Conservation (phyloP, 2,329 filamentous ascomycete genomes). For the Esteya vermicola region DNA sequence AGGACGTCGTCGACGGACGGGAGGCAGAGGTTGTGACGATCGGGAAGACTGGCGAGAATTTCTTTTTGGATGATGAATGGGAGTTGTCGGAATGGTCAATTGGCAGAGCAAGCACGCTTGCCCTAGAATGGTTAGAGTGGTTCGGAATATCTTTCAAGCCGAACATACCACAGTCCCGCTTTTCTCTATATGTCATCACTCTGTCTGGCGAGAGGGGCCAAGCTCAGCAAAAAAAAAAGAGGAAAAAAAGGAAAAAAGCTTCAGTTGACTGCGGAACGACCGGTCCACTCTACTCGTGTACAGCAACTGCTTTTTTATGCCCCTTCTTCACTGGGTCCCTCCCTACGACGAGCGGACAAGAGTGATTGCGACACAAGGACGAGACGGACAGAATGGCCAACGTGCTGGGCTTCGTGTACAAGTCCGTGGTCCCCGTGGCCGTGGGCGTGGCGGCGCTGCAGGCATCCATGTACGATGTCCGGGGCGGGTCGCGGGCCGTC, state of each 20-base stretch:
- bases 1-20: background rate
- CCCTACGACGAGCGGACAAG: too few relatives aligned
- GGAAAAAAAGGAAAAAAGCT: constrained; percentile 1
- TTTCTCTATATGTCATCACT: constrained; percentile 1
- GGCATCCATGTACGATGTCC: constrained; percentile 90
- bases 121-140: background rate
- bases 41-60: constrained; percentile 11
- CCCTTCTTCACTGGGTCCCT: too few relatives aligned
- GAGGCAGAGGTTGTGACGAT: background rate
- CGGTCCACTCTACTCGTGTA: background rate
- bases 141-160: constrained; percentile 7
- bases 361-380: background rate
- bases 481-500: constrained; percentile 84
- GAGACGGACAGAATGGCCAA: constrained; percentile 31
- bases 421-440: constrained; percentile 58
- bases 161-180: too few relatives aligned
- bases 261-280: background rate
- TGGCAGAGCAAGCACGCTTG: constrained; percentile 1
- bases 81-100: constrained; percentile 14
- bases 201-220: background rate
- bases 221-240: background rate
- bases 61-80: constrained; percentile 11
- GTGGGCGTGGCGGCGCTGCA: constrained; percentile 54
- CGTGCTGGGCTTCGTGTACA: constrained; percentile 47
- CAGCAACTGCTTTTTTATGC: too few relatives aligned